Evolutionary conservation across 352 stramenopile species (phyloP), one percentile per base, ranked within the genome.

Genomic region (Globisporangium okanoganense): DNA sequence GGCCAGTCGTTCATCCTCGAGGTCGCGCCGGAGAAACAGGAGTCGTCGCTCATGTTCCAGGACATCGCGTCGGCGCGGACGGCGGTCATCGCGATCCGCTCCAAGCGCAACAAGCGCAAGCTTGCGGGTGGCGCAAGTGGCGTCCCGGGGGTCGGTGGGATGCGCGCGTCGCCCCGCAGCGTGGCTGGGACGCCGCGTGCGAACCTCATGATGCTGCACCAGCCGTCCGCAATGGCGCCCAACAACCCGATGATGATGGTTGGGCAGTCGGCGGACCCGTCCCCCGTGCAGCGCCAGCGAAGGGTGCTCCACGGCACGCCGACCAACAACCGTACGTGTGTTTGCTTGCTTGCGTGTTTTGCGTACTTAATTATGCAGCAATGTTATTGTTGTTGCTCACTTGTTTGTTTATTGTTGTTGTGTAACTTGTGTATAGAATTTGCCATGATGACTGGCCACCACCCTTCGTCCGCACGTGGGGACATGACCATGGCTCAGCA

Each of bases 21-120:
- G 65, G 82, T 99, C 40, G 82, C 80, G 20, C 85, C 94, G 0
- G 90, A 97, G 58, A 88, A 87, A 25, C 73, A 92, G 51, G 82
- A 96, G 35, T 78, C 75, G 24, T 88, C 78, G 41, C 79, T 75
- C 38, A 92, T 93, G 78, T 95, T 92, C 60, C 81, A 92, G 65
- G 90, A 98, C 61, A 94, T 98, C 52, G 91, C 91, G 40, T 82
- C 89, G 9, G 91, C 80, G 44, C 82, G 82, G 27, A 97, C 84
- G 49, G 80, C 74, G n/a, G 65, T 94, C 20, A 96, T 99, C 56
- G 84, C 90, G 3, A 93, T 98, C 54, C 89, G 92, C 35, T 98
- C 90, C 18, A 99, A 99, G 78, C 88, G 94, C 20, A 98, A 97
- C 70, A 97, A 97, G 69, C 72, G 90, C 38, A 94, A 90, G 51